A percentile compares a stretch with the other conserved stretches of the same genome.
These are phyloP conservation scores for Paspalum vaginatum DNA, from an alignment of 176 grass and related monocot genomes.

Conservation along the genomic window DNA sequence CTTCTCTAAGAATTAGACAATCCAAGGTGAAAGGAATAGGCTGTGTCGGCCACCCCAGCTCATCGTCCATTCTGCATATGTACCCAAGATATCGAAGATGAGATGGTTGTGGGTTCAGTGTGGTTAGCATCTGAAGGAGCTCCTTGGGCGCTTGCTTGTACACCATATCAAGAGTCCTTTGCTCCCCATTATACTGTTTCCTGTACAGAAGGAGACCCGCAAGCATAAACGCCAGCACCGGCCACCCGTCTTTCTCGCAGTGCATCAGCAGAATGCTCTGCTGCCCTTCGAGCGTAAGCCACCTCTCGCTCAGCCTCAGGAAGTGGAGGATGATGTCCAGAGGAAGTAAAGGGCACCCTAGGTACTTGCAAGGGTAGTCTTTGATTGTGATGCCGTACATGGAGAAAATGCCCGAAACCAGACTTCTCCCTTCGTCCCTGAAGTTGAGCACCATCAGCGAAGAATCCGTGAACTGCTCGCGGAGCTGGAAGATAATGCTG, in stretches of 20 bases:
- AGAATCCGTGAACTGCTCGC: conserved; percentile 67
- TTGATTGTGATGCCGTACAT: conserved; percentile 66
- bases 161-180: conserved; percentile 93
- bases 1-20: conserved; percentile 83
- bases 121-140: conserved; percentile 69
- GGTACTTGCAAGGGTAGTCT: conserved; percentile 74
- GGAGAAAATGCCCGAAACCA: conserved; percentile 63
- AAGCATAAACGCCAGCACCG: conserved; percentile 93
- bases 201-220: conserved; percentile 82
- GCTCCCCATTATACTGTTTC: conserved; percentile 86
- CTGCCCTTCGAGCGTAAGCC: conserved; percentile 71
- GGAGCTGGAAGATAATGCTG: conserved; percentile 68
- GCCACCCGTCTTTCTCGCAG: conserved; percentile 93
- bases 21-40: conserved; percentile 80
- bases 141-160: conserved; percentile 94
- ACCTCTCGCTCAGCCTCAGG: conserved; percentile 75
- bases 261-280: conserved; percentile 93
- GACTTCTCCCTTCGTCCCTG: conserved; percentile 59
- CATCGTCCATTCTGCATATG: conserved; percentile 66
- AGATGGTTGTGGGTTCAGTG: conserved; percentile 78
- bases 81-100: conserved; percentile 93
- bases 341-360: conserved; percentile 79
- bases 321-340: conserved; percentile 84
- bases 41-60: conserved; percentile 50
- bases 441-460: conserved; percentile 92